phyloP scores from a whole-genome alignment of 345 rosid genomes.

The Arabis alpina region DNA sequence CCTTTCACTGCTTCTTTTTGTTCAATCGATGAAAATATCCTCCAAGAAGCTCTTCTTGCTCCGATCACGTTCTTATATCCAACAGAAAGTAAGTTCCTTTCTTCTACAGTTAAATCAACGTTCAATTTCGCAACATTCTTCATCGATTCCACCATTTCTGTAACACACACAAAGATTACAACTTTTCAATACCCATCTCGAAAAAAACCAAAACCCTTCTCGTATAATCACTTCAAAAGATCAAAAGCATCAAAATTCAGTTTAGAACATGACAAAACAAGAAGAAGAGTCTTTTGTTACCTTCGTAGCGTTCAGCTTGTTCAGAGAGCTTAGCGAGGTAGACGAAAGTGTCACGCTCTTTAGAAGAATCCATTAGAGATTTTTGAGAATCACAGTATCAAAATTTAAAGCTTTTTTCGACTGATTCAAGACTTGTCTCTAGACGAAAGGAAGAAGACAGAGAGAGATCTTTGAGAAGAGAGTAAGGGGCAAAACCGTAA shows the following conservation, averaged over 20 bases:
- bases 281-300: slow-evolving; percentile 30
- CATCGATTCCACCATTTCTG: slow-evolving; percentile 66
- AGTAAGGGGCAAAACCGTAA: slow-evolving; percentile 38
- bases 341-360: slow-evolving; percentile 54
- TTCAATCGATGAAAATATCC: slow-evolving; percentile 59
- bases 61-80: slow-evolving; percentile 69
- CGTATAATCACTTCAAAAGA: not conserved
- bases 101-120: slow-evolving; percentile 62
- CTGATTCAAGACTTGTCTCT: slow-evolving; percentile 16
- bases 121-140: slow-evolving; percentile 56
- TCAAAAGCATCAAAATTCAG: slow-evolving; percentile 11
- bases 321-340: slow-evolving; percentile 73
- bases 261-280: too few species aligned
- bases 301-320: slow-evolving; percentile 71
- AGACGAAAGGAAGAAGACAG: slow-evolving; percentile 10
- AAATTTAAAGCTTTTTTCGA: slow-evolving; percentile 22
- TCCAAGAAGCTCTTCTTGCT: slow-evolving; percentile 64
- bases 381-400: not conserved
- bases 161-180: not conserved
- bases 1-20: slow-evolving; percentile 62
- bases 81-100: slow-evolving; percentile 60
- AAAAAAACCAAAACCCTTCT: not conserved
- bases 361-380: slow-evolving; percentile 46
- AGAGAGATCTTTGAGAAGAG: slow-evolving; percentile 28
- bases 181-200: slow-evolving; percentile 11